phyloP scores from a whole-genome alignment of 2,329 filamentous ascomycete genomes.

The Pestalotiopsis sp. region DNA sequence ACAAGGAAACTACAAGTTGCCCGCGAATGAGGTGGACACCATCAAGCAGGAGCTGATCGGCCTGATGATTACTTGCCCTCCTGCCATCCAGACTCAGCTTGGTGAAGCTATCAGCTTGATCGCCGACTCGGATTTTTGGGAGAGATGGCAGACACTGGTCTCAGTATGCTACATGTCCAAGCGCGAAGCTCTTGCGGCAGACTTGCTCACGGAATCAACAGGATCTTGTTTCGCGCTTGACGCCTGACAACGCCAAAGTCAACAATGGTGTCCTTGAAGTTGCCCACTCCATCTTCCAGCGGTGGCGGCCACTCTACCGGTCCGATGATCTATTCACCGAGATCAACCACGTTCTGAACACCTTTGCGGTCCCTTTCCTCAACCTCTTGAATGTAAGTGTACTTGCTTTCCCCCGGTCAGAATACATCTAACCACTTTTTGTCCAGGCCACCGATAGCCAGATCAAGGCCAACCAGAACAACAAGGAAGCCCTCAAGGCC shows the following conservation, averaged over 20 bases:
- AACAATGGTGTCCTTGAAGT: conserved; percentile 96
- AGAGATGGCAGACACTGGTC: conserved; percentile 93
- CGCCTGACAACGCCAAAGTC: conserved; percentile 74
- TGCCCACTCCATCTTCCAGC: conserved; percentile 94
- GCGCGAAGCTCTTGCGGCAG: not conserved
- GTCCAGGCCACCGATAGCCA: conserved; percentile 64
- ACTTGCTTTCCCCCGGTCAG: not conserved
- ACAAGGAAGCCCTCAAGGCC: conserved; percentile 72
- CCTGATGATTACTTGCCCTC: conserved; percentile 90
- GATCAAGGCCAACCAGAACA: conserved; percentile 73
- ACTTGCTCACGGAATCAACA: conserved; percentile 32
- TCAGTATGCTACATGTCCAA: conserved; percentile 51
- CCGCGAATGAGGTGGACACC: conserved; percentile 75
- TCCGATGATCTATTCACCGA: conserved; percentile 92
- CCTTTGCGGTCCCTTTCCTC: conserved; percentile 83
- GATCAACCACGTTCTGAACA: conserved; percentile 90
- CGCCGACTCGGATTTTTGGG: conserved; percentile 96
- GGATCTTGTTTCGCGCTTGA: conserved; percentile 88
- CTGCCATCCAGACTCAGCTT: conserved; percentile 86
- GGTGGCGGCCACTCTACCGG: conserved; percentile 92
- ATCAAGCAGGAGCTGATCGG: conserved; percentile 97
- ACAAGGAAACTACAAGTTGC: conserved; percentile 89
- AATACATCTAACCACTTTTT: not conserved
- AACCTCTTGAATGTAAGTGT: conserved; percentile 68
- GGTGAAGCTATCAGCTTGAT: conserved; percentile 97